Evolutionary conservation across 352 stramenopile species (phyloP).

Genomic region (Phytophthora cajani): DNA sequence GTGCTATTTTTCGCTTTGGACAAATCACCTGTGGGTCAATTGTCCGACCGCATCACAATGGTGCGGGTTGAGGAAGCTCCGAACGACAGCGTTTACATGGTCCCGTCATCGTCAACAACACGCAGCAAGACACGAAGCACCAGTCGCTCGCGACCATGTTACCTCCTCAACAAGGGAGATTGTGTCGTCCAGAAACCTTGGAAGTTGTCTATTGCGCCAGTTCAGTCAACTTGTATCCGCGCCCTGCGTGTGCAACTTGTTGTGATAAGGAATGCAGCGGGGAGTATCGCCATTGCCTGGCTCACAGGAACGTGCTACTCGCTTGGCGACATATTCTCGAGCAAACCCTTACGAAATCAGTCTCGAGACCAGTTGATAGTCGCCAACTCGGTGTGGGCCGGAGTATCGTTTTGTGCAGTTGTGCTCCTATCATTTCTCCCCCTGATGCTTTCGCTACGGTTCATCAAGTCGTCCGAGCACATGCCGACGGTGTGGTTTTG

Average conservation of each 20-base stretch:
- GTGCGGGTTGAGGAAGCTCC: neutral
- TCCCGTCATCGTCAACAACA: neutral
- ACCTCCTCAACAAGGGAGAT: neutral
- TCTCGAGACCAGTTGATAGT: neutral
- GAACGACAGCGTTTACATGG: neutral
- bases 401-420: neutral
- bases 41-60: neutral
- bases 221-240: neutral
- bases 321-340: neutral
- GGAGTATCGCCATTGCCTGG: neutral
- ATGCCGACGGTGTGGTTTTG: neutral
- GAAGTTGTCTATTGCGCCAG: neutral
- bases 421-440: neutral
- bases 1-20: too few species aligned
- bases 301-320: neutral
- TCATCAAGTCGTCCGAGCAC: neutral
- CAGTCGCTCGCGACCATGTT: neutral
- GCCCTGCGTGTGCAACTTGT: neutral
- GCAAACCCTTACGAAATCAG: neutral
- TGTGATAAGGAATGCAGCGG: neutral
- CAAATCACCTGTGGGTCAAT: too few species aligned
- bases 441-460: slow-evolving; percentile 1
- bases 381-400: slow-evolving; percentile 1
- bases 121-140: slow-evolving; percentile 1
- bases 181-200: neutral